Base-by-base conservation (phyloP, 306 rosid species). In the Malus orientalis region DNA sequence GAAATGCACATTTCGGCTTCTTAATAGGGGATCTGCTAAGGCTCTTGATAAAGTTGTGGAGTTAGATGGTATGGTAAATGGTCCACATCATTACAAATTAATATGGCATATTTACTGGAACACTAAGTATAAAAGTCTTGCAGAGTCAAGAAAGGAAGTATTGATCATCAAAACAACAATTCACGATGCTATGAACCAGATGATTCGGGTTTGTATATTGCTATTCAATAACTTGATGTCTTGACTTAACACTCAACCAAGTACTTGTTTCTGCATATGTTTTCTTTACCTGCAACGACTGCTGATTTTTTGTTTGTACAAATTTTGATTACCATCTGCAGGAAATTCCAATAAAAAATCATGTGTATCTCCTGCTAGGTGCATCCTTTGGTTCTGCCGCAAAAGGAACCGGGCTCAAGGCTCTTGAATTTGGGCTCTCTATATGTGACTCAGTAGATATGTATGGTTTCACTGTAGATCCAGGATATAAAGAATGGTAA, bases 401-500 rank as follows among this genome's bases (percentile, higher is more conserved):
- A 78, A 95, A 95, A 88, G 97, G 97, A 87, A 92, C 98, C 22
- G 98, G 98, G 66, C 96, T 95, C 78, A 95, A 95, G 90, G 98
- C 98, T 85, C 96, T 95, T 76, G 98, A 95, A 85, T 95, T 95
- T 87, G 93, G 97, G 12, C 96, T 95, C 65, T 95, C 97, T 77
- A 80, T 92, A 54, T 95, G 98, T 54, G 92, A 95, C 65, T 95
- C 98, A 11, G 97, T 92, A 57, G 98, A 95, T 90, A 95, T 95
- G 96, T 92, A 90, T 85, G 98, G 98, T 75, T 95, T 95, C 89
- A 95, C 97, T 36, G 98, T 95, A 74, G 98, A 95, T 88, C 97
- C 98, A 67, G 97, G 97, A 71, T 92, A 90, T 87, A 95, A 92
- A 83, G 98, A 95, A 92, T 95, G 98, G 98, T 92, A 89, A 32